Base-by-base conservation (phyloP, 352 stramenopile genomes). In the Aphanomyces cochlioides region DNA sequence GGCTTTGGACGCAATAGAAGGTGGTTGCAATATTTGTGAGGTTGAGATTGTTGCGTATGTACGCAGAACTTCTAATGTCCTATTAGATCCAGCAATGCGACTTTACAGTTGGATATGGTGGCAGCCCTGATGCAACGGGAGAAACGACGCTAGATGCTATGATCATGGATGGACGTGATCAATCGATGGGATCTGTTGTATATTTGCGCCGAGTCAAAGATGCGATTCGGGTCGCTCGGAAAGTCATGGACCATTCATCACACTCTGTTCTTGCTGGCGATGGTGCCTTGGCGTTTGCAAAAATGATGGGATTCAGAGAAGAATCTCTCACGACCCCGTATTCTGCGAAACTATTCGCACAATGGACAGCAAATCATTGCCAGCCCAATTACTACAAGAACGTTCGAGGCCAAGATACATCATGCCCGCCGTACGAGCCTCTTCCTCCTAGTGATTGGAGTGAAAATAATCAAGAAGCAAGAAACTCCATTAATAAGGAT, bases 341-440 rank as follows among this genome's bases (percentile, higher is more conserved):
- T 53, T 96, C 89, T 5, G 66, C 66, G 5, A 66, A 79, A 43
- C 72, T 90, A 43, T 78, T 88, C 67, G 37, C 74, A 1, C 47
- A 85, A 4, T 97, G 90, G 90, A 54, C 71, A 3, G 48, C 67
- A 6, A 77, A 82, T 39, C 72, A 76, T 7, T 97, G 90, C 69
- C 90, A 97, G 73, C 90, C 90, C 34, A 97, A 97, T 71, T 97
- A 96, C 77, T 97, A 88, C 58, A 78, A 82, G 45, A 90, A 94
- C 47, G 79, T 96, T 8, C 69, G 79, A 5, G 79, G 72, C 21
- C 81, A 91, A 64, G 90, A 87, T 63, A 67, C 69, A 2, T 85
- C 79, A 8, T 97, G 90, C 69, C 87, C 87, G 21, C 90, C 90
- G 28, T 97, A 96, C 67, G 59, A 74, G 48, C 83, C 88, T 15